A percentile compares a stretch with the other conserved stretches of the same genome.
Evolutionary conservation across 139 green algal species (phyloP).

Genomic region (Yamagishiella unicocca): DNA sequence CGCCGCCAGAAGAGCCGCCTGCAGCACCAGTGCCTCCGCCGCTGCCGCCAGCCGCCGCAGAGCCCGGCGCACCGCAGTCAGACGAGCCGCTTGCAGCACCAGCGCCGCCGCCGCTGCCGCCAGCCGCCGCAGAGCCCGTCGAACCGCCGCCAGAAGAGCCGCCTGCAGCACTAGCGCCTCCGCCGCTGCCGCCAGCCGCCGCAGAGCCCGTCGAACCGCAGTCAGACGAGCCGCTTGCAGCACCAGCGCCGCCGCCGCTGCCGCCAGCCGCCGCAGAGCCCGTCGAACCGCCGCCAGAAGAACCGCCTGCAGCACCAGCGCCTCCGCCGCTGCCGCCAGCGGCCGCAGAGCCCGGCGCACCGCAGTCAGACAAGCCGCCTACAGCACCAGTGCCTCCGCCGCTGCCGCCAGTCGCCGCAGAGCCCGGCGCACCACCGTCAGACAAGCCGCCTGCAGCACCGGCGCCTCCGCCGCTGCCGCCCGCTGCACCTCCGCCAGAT

Average conservation of each 20-base stretch:
- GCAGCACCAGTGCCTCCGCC: neutral
- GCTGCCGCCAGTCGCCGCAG: neutral
- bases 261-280: neutral
- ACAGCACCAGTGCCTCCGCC: neutral
- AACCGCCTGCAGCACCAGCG: neutral
- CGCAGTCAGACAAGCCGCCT: neutral
- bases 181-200: neutral
- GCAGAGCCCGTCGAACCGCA: neutral
- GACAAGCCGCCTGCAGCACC: neutral
- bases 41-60: neutral
- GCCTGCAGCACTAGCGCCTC: slow-evolving; percentile 3
- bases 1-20: neutral
- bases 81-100: neutral
- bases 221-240: neutral
- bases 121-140: neutral
- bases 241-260: neutral
- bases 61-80: neutral
- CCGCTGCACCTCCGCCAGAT: too few species aligned
- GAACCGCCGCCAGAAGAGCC: neutral
- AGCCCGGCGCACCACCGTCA: too few species aligned
- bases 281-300: neutral
- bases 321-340: neutral
- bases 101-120: neutral
- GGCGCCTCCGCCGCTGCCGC: neutral
- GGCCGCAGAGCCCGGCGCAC: neutral